A percentile compares a stretch with the other conserved stretches of the same genome.
phyloP scores from a whole-genome alignment of 331 rosid species.

The Dryas integrifolia region DNA sequence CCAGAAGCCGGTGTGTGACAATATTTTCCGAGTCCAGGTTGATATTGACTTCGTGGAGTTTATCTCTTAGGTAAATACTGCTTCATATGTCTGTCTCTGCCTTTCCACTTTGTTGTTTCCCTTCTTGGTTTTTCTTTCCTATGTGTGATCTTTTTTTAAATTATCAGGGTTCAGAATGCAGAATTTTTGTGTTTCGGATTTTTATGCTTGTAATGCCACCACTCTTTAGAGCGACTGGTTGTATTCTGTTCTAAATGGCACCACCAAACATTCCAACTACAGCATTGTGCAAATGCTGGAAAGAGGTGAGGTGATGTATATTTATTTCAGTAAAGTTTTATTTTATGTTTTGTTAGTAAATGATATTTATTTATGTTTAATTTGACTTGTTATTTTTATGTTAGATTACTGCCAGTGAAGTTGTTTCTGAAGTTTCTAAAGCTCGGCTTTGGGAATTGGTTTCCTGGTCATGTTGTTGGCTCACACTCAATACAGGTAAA shows the following conservation, averaged over 20 bases:
- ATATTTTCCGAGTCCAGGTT: slow-evolving; percentile 88
- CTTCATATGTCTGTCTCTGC: slow-evolving; percentile 4
- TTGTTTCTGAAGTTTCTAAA: slow-evolving; percentile 62
- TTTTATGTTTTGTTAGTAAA: slow-evolving; percentile 33
- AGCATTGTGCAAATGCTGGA: slow-evolving; percentile 84
- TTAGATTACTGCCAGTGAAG: slow-evolving; percentile 73
- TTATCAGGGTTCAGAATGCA: slow-evolving; percentile 82
- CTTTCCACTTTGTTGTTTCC: slow-evolving; percentile 6
- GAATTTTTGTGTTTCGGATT: slow-evolving; percentile 82
- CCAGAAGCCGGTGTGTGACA: slow-evolving; percentile 20
- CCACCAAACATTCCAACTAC: slow-evolving; percentile 88
- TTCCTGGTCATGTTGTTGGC: slow-evolving; percentile 87
- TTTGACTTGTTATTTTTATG: neutral
- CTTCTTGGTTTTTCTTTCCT: slow-evolving; percentile 8
- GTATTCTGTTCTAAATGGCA: slow-evolving; percentile 92
- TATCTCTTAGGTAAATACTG: slow-evolving; percentile 65
- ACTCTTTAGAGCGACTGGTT: slow-evolving; percentile 76
- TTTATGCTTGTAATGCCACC: slow-evolving; percentile 89
- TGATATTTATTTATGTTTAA: neutral
- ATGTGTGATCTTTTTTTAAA: slow-evolving; percentile 19
- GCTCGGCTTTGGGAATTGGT: slow-evolving; percentile 87
- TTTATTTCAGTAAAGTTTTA: slow-evolving; percentile 12
- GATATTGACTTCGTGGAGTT: slow-evolving; percentile 90
- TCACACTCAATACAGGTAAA: slow-evolving; percentile 65
- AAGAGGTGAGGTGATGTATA: slow-evolving; percentile 56